Percentiles rank a stretch among this genome's conserved stretches.
phyloP scores from a whole-genome alignment of 176 grass and related monocot genomes.

The Secale cereale region DNA sequence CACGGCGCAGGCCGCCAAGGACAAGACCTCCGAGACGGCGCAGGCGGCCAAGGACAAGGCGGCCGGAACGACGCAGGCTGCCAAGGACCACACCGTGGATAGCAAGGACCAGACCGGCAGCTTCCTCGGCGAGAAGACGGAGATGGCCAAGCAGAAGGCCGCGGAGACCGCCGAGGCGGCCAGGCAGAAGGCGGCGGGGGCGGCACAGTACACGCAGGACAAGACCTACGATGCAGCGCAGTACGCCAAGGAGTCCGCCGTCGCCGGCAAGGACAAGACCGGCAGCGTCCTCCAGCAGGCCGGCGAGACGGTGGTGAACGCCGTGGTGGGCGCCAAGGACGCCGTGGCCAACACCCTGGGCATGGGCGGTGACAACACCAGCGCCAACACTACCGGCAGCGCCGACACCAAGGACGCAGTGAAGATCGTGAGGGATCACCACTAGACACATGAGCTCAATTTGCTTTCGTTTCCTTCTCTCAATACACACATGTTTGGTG shows the following conservation, averaged over 20 bases:
- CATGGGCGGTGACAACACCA: conserved; percentile 6
- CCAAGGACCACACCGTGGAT: conserved; percentile 13
- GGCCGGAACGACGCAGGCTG: neutral
- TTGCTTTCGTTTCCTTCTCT: neutral
- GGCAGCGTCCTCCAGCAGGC: conserved; percentile 56
- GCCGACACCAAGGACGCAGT: no score
- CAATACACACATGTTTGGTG: no score
- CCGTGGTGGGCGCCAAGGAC: conserved; percentile 57
- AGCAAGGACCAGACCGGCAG: conserved; percentile 33
- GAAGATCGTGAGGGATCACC: conserved; percentile 30
- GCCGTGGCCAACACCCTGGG: conserved; percentile 63
- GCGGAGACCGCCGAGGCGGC: conserved; percentile 15
- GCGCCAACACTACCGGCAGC: neutral
- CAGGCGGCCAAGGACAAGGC: conserved; percentile 13
- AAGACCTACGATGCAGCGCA: conserved; percentile 22
- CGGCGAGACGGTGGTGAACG: conserved; percentile 50
- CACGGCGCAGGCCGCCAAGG: conserved; percentile 13
- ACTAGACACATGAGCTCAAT: neutral
- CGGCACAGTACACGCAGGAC: neutral
- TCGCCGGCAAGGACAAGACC: conserved; percentile 53
- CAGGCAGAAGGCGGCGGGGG: conserved; percentile 1
- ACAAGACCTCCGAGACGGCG: conserved; percentile 25
- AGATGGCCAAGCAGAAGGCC: conserved; percentile 46
- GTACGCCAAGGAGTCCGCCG: conserved; percentile 39
- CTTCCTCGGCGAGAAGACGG: conserved; percentile 24